A percentile compares a stretch with the other conserved stretches of the same genome.
Conservation (phyloP, 2,329 filamentous ascomycete species). For the Pseudopithomyces maydicus region DNA sequence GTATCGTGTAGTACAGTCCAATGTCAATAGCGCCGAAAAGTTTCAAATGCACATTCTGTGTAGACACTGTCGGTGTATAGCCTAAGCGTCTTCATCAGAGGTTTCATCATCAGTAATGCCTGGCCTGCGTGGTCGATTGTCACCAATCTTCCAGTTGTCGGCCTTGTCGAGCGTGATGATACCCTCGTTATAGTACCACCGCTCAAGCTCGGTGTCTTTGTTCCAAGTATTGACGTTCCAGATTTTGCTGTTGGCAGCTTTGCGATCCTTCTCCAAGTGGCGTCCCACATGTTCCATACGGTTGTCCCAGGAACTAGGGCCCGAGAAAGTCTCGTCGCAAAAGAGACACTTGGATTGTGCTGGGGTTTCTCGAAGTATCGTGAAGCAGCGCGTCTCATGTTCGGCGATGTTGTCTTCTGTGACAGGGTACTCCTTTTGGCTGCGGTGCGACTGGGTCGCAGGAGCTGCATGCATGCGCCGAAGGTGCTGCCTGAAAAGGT, state of each 20-base stretch:
- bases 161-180: slow-evolving; percentile 37
- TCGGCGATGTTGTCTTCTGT: slow-evolving; percentile 60
- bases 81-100: slow-evolving; percentile 18
- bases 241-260: slow-evolving; percentile 15
- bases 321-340: slow-evolving; percentile 69
- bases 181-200: slow-evolving; percentile 47
- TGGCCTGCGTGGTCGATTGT: slow-evolving; percentile 29
- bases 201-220: slow-evolving; percentile 35
- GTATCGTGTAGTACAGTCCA: neutral
- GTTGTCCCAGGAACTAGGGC: slow-evolving; percentile 72
- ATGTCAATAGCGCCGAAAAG: neutral
- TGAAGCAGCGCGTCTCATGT: slow-evolving; percentile 64
- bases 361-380: slow-evolving; percentile 67
- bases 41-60: neutral
- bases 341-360: slow-evolving; percentile 65
- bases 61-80: neutral
- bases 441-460: slow-evolving; percentile 33
- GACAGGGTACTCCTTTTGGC: slow-evolving; percentile 50
- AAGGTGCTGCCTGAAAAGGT: slow-evolving; percentile 87
- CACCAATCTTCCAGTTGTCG: slow-evolving; percentile 40
- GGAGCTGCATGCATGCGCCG: slow-evolving; percentile 78
- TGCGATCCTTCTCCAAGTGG: slow-evolving; percentile 70
- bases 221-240: slow-evolving; percentile 32
- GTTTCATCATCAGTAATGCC: slow-evolving; percentile 17
- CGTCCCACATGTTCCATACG: slow-evolving; percentile 86